Evolutionary conservation across 306 rosid species (phyloP).

Genomic region (Begonia fuchsioides): DNA sequence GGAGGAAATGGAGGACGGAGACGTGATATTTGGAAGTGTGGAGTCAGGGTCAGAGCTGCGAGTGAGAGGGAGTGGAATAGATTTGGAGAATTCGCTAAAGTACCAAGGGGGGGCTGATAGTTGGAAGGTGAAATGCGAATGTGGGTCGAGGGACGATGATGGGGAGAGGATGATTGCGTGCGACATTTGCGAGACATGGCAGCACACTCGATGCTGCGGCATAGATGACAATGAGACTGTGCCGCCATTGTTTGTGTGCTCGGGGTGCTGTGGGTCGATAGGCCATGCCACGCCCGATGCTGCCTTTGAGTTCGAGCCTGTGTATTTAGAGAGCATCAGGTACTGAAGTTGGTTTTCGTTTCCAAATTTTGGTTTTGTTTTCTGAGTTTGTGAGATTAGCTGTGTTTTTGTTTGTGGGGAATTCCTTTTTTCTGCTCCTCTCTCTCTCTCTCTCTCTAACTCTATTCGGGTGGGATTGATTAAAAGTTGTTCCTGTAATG

Average conservation of each 20-base stretch:
- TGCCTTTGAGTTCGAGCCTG: background rate
- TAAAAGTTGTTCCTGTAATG: too few relatives aligned
- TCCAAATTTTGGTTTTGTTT: too few relatives aligned
- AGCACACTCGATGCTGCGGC: conserved; percentile 50
- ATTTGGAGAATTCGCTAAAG: conserved; percentile 34
- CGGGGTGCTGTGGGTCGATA: background rate
- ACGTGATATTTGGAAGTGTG: conserved; percentile 45
- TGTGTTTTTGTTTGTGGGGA: too few relatives aligned
- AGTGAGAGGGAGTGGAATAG: conserved; percentile 43
- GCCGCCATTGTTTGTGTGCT: conserved; percentile 2
- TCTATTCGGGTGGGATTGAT: too few relatives aligned
- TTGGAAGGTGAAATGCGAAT: conserved; percentile 35
- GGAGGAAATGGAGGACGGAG: conserved; percentile 30
- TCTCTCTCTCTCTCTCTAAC: too few relatives aligned
- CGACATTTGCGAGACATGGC: conserved; percentile 80
- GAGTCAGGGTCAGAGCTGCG: conserved; percentile 51
- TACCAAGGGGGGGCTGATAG: conserved; percentile 28
- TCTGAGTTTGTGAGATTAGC: too few relatives aligned
- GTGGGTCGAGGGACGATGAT: conserved; percentile 78
- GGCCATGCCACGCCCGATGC: background rate
- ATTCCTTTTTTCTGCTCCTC: too few relatives aligned
- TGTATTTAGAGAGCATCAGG: background rate
- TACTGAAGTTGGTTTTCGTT: background rate
- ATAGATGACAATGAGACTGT: background rate
- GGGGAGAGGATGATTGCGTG: conserved; percentile 75